Evolutionary conservation across 257 asterid genomes (phyloP).

Genomic region (Solanum habrochaites): DNA sequence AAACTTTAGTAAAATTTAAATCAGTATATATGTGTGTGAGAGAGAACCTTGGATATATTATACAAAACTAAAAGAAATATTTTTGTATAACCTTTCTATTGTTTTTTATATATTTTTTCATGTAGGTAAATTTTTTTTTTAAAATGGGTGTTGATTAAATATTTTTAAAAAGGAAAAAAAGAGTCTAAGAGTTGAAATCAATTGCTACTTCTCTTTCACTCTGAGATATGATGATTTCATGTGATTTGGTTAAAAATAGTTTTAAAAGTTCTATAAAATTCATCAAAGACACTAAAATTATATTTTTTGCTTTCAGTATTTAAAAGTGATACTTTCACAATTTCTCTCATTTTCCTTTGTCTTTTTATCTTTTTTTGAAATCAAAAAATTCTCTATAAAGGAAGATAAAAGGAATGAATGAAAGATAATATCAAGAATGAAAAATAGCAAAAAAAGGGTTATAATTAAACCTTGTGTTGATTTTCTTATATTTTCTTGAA

Average conservation of each 20-base stretch:
- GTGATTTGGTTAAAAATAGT: background rate
- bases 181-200: background rate
- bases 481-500: background rate
- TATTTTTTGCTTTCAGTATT: background rate
- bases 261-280: no score
- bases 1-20: background rate
- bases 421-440: background rate
- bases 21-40: background rate
- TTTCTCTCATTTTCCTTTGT: background rate
- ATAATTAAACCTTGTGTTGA: background rate
- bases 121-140: background rate
- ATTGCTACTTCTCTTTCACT: background rate
- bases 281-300: background rate
- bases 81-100: background rate
- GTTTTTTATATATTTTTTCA: background rate
- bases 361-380: background rate
- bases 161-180: no score
- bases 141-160: background rate
- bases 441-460: background rate
- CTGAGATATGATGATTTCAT: background rate
- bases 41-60: background rate
- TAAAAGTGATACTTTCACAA: background rate
- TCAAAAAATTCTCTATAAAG: background rate
- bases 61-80: no score
- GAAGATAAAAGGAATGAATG: background rate